Base-by-base conservation (phyloP, 2,329 filamentous ascomycete species). In the Fusarium sp. region DNA sequence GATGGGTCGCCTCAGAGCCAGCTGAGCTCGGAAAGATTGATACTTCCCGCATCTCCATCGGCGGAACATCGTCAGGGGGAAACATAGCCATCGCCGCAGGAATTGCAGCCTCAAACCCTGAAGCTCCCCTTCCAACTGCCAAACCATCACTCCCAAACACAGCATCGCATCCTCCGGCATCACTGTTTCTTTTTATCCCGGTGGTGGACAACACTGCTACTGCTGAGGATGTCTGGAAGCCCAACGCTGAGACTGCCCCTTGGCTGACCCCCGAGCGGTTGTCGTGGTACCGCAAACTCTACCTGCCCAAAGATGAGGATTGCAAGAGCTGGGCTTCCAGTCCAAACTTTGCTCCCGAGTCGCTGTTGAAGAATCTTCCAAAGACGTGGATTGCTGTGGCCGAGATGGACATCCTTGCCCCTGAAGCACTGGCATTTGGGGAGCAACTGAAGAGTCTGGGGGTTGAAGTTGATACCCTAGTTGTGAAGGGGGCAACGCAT, bases 191-290 rank as follows among this genome's bases (percentile, higher is more conserved):
- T 1, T 76, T 83, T 29, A 76, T 81, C 24, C 82, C 82, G 1
- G 82, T 83, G 8, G 76, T 83, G 7, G 81, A 83, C 68, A 83
- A 81, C 60, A 82, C 80, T 3, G 81, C 82, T 5, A 82, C 80
- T 13, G 59, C 65, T 16, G 58, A 76, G 27, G 66, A 68, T 6
- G 66, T 73, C n/a, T 79, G 77, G 77, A 79, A 72, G 22, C 64
- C 68, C 16, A 79, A 76, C 57, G 77, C 76, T 27, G 77, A 79
- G 50, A 77, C 75, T 35, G 80, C 78, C 18, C 81, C 81, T 18
- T 84, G 80, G 79, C 78, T 82, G 27, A 83, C 80, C 2, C 77
- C 81, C 6, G 57, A 69, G 4, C 77, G 82, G 10, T 81, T 84
- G 79, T 71, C 74, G n/a, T 82, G 81, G 79, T 84, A 84, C 61